Evolutionary conservation across 2,329 filamentous ascomycete genomes (phyloP).

Genomic region (Daldinia sp.): DNA sequence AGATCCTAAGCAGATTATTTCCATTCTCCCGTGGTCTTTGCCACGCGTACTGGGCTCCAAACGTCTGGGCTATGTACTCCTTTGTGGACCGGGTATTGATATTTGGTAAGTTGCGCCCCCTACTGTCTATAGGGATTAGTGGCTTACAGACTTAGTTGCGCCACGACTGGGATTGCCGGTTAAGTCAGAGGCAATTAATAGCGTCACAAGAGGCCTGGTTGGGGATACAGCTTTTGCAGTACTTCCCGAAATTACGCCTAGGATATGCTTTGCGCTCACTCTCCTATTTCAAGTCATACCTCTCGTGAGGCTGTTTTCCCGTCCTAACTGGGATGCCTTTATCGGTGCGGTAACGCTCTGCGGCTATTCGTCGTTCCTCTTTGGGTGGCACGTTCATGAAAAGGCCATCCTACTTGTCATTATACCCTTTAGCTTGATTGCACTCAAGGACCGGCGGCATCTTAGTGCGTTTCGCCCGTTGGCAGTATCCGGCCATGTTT

Average conservation of each 20-base stretch:
- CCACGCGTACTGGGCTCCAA: constrained; percentile 98
- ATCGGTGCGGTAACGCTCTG: constrained; percentile 90
- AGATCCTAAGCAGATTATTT: constrained; percentile 85
- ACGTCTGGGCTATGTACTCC: constrained; percentile 96
- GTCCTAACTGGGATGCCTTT: constrained; percentile 87
- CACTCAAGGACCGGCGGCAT: constrained; percentile 87
- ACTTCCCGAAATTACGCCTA: constrained; percentile 83
- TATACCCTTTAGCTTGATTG: constrained; percentile 92
- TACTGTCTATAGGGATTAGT: constrained; percentile 3
- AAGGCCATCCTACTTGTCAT: constrained; percentile 95
- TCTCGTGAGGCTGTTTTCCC: constrained; percentile 81
- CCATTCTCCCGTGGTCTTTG: constrained; percentile 93
- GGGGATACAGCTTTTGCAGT: constrained; percentile 95
- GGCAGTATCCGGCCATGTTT: constrained; percentile 92
- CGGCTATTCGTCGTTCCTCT: constrained; percentile 94
- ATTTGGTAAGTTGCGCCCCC: constrained; percentile 65
- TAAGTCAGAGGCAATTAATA: constrained; percentile 78
- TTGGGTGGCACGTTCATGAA: constrained; percentile 98
- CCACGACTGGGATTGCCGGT: constrained; percentile 80
- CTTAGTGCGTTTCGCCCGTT: constrained; percentile 91
- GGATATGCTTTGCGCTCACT: constrained; percentile 82
- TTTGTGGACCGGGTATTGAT: constrained; percentile 88
- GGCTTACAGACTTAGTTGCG: constrained; percentile 68
- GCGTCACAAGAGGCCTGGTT: constrained; percentile 90
- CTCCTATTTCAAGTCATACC: constrained; percentile 82